phyloP scores from a whole-genome alignment of 176 grass and related monocot species.

The Triticum dicoccoides region DNA sequence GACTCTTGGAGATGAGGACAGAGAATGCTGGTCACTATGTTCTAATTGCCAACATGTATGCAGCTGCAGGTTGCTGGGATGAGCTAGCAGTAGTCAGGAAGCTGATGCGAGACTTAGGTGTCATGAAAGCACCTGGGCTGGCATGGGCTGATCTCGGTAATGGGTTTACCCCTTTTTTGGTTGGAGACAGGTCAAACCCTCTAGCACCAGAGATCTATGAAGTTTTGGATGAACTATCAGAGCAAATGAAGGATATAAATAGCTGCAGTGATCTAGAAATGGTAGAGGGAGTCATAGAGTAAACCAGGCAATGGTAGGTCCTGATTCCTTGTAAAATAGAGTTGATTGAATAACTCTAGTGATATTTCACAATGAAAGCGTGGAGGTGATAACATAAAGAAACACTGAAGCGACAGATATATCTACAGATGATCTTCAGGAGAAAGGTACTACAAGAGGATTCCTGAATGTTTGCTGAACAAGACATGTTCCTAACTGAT shows the following conservation, averaged over 20 bases:
- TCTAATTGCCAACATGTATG: constrained; percentile 73
- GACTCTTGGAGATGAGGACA: constrained; percentile 61
- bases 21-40: constrained; percentile 71
- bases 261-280: constrained; percentile 28
- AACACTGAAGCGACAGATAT: not conserved
- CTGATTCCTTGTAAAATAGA: not conserved
- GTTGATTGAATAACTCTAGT: not conserved
- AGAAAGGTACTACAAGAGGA: not conserved
- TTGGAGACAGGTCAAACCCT: constrained; percentile 52
- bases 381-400: not conserved
- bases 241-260: constrained; percentile 47
- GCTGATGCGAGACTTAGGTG: constrained; percentile 55
- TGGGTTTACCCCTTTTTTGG: constrained; percentile 54
- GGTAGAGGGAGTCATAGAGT: not conserved
- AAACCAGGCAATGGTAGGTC: not conserved
- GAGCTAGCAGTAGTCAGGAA: constrained; percentile 62
- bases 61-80: constrained; percentile 60
- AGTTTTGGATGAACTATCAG: constrained; percentile 46
- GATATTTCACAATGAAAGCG: not conserved
- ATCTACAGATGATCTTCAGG: not conserved
- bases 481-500: not conserved
- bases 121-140: constrained; percentile 54
- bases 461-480: not conserved
- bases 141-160: constrained; percentile 75
- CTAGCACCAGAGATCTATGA: constrained; percentile 59